Conservation (phyloP, 495 filamentous ascomycete species). For the Pseudomonodictys pantanalensis region DNA sequence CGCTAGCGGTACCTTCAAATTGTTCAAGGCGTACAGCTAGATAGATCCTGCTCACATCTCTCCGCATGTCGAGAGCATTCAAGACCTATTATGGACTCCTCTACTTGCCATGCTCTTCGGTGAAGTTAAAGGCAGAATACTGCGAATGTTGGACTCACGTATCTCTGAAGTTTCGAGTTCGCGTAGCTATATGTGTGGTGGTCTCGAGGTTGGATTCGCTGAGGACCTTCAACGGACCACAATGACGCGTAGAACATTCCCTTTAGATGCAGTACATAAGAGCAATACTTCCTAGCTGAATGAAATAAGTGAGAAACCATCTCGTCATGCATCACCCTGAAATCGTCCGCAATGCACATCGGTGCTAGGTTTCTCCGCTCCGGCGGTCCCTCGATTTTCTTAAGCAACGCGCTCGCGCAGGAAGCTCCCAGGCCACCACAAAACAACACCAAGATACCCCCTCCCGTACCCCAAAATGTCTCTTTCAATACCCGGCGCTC, state of each 20-base stretch:
- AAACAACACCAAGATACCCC: conserved; percentile 11
- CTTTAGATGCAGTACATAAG: background rate
- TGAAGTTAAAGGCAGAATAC: too few relatives aligned
- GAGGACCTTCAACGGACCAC: too few relatives aligned
- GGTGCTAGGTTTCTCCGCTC: conserved; percentile 1
- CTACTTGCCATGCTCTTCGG: too few relatives aligned
- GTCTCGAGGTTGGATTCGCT: too few relatives aligned
- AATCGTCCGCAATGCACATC: too few relatives aligned
- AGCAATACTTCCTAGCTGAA: background rate
- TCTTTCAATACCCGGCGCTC: conserved; percentile 87
- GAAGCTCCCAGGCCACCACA: conserved; percentile 14
- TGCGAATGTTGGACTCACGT: too few relatives aligned
- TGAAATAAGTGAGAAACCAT: background rate
- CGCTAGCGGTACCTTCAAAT: conserved; percentile 69
- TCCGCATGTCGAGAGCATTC: background rate
- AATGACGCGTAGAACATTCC: too few relatives aligned
- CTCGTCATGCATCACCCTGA: too few relatives aligned
- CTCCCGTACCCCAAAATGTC: conserved; percentile 64
- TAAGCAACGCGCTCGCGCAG: conserved; percentile 6
- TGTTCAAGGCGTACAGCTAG: conserved; percentile 64
- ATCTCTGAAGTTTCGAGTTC: too few relatives aligned
- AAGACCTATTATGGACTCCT: too few relatives aligned
- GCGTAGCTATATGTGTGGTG: too few relatives aligned
- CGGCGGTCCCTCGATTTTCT: conserved; percentile 6
- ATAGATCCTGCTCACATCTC: conserved; percentile 62